These are phyloP conservation scores for Leptosphaerulina australis DNA, from an alignment of 2,329 filamentous ascomycete species.

Conservation along the genomic window DNA sequence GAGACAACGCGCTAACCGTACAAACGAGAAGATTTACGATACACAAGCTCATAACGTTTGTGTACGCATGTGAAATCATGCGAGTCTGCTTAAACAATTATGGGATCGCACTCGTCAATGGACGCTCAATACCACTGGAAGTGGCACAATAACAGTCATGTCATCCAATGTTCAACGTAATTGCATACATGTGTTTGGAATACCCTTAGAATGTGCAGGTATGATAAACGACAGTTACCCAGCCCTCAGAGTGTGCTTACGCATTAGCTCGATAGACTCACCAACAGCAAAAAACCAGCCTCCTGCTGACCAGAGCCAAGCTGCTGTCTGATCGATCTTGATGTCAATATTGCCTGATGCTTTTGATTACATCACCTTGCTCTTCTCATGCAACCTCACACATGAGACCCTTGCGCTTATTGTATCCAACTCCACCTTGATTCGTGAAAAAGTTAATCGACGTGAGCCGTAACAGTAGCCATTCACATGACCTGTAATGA, in stretches of 20 bases:
- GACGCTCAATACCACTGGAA: neutral
- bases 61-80: neutral
- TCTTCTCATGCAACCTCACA: neutral
- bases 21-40: neutral
- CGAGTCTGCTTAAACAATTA: neutral
- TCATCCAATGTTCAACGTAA: neutral
- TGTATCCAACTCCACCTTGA: neutral
- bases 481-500: no score
- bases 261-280: neutral
- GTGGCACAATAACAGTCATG: neutral
- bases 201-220: no score
- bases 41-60: no score
- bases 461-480: neutral
- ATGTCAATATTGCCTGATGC: constrained; percentile 1
- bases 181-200: neutral
- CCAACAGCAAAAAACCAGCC: constrained; percentile 3
- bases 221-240: constrained; percentile 12
- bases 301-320: constrained; percentile 7
- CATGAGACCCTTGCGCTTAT: neutral
- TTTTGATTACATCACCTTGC: constrained; percentile 14
- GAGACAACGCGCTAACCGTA: neutral
- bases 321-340: neutral
- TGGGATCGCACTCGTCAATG: neutral
- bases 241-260: constrained; percentile 1
- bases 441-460: neutral